These are phyloP conservation scores for Leonotis leonurus DNA, from an alignment of 257 asterid genomes.

Conservation along the genomic window DNA sequence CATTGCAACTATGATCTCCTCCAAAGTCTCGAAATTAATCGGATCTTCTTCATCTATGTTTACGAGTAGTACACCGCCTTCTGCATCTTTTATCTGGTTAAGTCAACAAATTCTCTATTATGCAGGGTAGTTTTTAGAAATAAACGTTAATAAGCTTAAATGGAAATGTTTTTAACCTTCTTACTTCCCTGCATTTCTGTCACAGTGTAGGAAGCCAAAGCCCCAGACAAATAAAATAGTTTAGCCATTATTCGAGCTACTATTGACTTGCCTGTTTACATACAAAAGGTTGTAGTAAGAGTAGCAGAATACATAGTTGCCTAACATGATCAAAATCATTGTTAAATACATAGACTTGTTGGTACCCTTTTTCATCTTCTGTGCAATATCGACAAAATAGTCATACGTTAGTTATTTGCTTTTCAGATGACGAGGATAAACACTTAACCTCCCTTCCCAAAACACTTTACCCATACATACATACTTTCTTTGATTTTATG, in stretches of 20 bases:
- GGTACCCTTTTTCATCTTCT: too few relatives aligned
- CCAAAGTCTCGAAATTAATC: conserved; percentile 19
- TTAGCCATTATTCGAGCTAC: conserved; percentile 47
- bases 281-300: background rate
- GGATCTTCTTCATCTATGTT: conserved; percentile 38
- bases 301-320: too few relatives aligned
- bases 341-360: background rate
- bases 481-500: background rate
- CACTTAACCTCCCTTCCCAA: too few relatives aligned
- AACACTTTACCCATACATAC: too few relatives aligned
- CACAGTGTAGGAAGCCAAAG: conserved; percentile 33
- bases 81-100: conserved; percentile 36
- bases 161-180: conserved; percentile 19
- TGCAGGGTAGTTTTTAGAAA: background rate
- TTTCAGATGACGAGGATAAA: too few relatives aligned
- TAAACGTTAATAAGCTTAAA: background rate
- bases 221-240: conserved; percentile 42
- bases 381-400: too few relatives aligned
- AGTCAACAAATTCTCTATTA: conserved; percentile 8
- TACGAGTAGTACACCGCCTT: conserved; percentile 38
- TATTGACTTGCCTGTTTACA: conserved; percentile 37
- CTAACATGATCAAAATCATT: too few relatives aligned
- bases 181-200: conserved; percentile 38
- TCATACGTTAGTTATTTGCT: too few relatives aligned
- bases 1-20: conserved; percentile 27